Evolutionary conservation across 345 rosid species (phyloP).

Genomic region (Turnera subulata): DNA sequence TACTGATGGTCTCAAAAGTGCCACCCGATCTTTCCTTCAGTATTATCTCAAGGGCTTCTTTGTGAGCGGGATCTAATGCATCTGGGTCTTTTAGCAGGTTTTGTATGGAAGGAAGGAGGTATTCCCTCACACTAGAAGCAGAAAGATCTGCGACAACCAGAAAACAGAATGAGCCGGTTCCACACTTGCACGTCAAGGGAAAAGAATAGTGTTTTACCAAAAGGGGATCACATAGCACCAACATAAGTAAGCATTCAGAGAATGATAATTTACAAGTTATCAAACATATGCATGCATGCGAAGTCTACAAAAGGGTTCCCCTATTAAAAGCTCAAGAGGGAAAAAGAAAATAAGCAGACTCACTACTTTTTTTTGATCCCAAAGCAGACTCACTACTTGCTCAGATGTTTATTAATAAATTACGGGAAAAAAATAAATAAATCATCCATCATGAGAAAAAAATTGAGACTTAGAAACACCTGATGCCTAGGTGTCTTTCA

Average conservation of each 20-base stretch:
- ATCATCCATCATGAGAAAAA: too few species aligned
- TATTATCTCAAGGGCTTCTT: constrained; percentile 91
- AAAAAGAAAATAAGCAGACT: not conserved
- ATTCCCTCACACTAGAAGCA: constrained; percentile 62
- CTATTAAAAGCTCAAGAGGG: not conserved
- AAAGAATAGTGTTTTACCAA: too few species aligned
- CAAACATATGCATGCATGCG: not conserved
- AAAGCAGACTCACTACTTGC: too few species aligned
- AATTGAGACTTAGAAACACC: too few species aligned
- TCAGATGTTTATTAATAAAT: too few species aligned
- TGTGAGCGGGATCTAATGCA: constrained; percentile 90
- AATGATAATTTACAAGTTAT: not conserved
- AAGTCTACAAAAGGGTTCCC: not conserved
- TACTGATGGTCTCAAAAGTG: constrained; percentile 69
- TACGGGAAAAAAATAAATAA: too few species aligned
- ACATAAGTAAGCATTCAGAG: too few species aligned
- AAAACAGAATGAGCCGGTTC: too few species aligned
- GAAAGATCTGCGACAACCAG: constrained; percentile 63
- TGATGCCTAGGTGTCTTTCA: too few species aligned
- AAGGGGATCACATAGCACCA: too few species aligned
- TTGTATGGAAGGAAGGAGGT: constrained; percentile 72
- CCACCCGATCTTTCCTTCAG: constrained; percentile 89
- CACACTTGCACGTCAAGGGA: too few species aligned
- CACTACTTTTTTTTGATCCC: too few species aligned
- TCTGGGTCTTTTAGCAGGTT: constrained; percentile 83